Evolutionary conservation across 345 rosid genomes (phyloP).

Genomic region (Hibiscus trionum): DNA sequence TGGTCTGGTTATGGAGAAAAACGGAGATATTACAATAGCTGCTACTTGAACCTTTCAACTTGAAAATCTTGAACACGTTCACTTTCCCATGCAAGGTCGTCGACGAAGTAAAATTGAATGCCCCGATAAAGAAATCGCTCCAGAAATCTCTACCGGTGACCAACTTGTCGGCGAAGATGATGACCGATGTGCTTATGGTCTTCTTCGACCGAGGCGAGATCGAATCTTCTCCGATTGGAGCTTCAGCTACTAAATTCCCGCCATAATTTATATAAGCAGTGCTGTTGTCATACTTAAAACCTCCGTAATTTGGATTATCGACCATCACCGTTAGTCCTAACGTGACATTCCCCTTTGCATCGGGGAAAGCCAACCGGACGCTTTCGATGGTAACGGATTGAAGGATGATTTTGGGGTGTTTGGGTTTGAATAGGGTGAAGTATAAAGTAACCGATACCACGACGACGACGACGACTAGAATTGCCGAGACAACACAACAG

Average conservation of each 20-base stretch:
- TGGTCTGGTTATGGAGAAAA: neutral
- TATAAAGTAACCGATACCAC: slow-evolving; percentile 5
- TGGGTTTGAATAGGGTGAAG: slow-evolving; percentile 35
- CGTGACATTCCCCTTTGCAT: slow-evolving; percentile 11
- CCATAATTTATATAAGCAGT: slow-evolving; percentile 22
- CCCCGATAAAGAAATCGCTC: slow-evolving; percentile 9
- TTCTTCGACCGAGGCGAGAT: slow-evolving; percentile 29
- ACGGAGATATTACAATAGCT: slow-evolving; percentile 18
- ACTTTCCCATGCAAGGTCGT: slow-evolving; percentile 28
- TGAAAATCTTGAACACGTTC: slow-evolving; percentile 18
- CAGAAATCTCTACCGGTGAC: neutral
- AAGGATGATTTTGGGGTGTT: slow-evolving; percentile 22
- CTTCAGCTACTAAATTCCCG: slow-evolving; percentile 17
- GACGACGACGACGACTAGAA: slow-evolving; percentile 8
- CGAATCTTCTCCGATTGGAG: slow-evolving; percentile 13
- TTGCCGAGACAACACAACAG: slow-evolving; percentile 7
- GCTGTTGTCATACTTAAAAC: slow-evolving; percentile 22
- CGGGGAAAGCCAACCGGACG: neutral
- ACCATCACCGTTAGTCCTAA: slow-evolving; percentile 22
- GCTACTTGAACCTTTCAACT: slow-evolving; percentile 26
- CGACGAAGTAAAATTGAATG: slow-evolving; percentile 23
- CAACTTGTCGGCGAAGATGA: slow-evolving; percentile 22
- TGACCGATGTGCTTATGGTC: slow-evolving; percentile 13
- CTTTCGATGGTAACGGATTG: slow-evolving; percentile 18
- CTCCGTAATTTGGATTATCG: slow-evolving; percentile 34